Conservation (phyloP, 495 filamentous ascomycete genomes). For the Neurospora tetraspora region DNA sequence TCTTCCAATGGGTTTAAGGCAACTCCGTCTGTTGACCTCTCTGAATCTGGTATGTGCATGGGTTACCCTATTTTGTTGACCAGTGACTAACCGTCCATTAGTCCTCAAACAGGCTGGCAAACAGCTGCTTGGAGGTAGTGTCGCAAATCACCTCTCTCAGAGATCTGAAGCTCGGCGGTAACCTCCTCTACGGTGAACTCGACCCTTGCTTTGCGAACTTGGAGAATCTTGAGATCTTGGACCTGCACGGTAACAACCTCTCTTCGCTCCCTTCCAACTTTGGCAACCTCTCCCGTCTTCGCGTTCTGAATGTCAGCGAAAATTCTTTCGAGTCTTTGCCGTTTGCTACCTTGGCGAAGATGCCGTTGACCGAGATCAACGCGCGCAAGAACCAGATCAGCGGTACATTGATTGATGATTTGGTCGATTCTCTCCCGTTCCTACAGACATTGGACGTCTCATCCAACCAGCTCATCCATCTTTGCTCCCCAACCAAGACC, state of each 20-base stretch:
- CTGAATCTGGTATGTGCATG: conserved; percentile 64
- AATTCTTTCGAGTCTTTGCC: conserved; percentile 65
- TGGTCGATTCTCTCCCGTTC: conserved; percentile 44
- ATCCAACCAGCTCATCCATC: conserved; percentile 52
- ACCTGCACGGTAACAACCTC: conserved; percentile 72
- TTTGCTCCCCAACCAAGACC: conserved; percentile 28
- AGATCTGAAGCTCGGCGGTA: conserved; percentile 76
- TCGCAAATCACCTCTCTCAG: conserved; percentile 57
- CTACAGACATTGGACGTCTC: conserved; percentile 69
- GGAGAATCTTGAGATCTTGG: conserved; percentile 62
- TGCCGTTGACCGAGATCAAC: conserved; percentile 65
- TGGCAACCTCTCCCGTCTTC: conserved; percentile 51
- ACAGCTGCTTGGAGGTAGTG: conserved; percentile 61
- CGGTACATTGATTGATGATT: conserved; percentile 57
- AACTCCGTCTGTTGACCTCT: conserved; percentile 59
- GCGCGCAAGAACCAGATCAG: conserved; percentile 71
- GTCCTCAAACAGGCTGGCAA: conserved; percentile 71
- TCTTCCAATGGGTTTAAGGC: conserved; percentile 65
- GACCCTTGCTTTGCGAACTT: conserved; percentile 48
- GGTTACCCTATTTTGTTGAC: background rate
- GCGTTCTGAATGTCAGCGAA: conserved; percentile 64
- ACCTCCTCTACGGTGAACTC: conserved; percentile 58
- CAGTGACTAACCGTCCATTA: conserved; percentile 18
- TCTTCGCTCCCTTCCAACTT: conserved; percentile 64
- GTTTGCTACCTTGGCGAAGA: conserved; percentile 50